Evolutionary conservation across 345 rosid species (phyloP).

Genomic region (Cardamine occulta): DNA sequence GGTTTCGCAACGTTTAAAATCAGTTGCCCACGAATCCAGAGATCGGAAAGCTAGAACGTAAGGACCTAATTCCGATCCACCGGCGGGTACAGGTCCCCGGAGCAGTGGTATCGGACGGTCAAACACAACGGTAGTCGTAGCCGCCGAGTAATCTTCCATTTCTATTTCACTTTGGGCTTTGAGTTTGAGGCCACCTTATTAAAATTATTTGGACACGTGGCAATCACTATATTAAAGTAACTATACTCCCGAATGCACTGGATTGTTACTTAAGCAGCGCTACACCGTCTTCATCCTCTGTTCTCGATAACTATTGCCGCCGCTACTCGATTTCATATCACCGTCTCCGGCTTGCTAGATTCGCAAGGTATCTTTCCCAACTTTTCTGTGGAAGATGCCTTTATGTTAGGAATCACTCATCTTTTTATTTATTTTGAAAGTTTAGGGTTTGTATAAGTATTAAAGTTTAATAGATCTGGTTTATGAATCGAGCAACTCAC

Average conservation of each 20-base stretch:
- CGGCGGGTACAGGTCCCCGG: slow-evolving; percentile 64
- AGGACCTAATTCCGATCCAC: slow-evolving; percentile 45
- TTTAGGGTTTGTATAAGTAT: slow-evolving; percentile 16
- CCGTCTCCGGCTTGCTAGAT: not conserved
- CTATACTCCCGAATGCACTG: slow-evolving; percentile 2
- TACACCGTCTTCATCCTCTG: not conserved
- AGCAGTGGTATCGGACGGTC: slow-evolving; percentile 66
- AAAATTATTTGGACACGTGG: slow-evolving; percentile 20
- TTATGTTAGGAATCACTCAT: not conserved
- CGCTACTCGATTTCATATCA: slow-evolving; percentile 1
- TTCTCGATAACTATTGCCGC: not conserved
- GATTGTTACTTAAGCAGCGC: not conserved
- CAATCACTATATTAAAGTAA: not conserved
- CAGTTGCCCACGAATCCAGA: slow-evolving; percentile 62
- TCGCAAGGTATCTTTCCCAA: not conserved
- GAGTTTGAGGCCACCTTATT: slow-evolving; percentile 20
- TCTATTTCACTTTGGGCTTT: slow-evolving; percentile 29
- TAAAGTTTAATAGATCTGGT: slow-evolving; percentile 15
- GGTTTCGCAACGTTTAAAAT: slow-evolving; percentile 54
- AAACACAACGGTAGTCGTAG: slow-evolving; percentile 62
- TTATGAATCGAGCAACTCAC: too few relatives aligned
- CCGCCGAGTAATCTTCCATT: slow-evolving; percentile 58
- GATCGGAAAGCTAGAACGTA: slow-evolving; percentile 73
- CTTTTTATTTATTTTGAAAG: not conserved
- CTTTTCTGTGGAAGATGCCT: not conserved